phyloP scores from a whole-genome alignment of 1,284 basidiomycete species.

The Apiotrichum montevideense region DNA sequence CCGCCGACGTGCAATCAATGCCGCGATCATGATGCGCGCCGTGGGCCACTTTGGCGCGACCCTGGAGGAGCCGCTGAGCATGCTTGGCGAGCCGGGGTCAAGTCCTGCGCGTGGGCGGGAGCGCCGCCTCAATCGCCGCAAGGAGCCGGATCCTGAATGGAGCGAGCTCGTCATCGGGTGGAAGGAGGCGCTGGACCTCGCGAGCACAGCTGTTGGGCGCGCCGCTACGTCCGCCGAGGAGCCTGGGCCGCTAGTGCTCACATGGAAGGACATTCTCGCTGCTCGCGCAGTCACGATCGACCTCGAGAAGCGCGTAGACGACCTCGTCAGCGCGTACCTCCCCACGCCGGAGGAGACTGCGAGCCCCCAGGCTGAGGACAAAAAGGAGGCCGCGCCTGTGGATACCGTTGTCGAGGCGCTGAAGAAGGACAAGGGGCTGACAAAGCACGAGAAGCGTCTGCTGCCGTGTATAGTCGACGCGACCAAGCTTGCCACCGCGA shows the following conservation, averaged over 20 bases:
- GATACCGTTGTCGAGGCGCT: conserved; percentile 70
- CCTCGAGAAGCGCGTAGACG: conserved; percentile 10
- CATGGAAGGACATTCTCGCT: conserved; percentile 30
- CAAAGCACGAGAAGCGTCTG: conserved; percentile 67
- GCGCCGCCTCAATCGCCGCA: conserved; percentile 66
- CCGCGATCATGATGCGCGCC: conserved; percentile 51
- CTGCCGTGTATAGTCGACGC: conserved; percentile 77
- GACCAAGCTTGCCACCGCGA: conserved; percentile 58
- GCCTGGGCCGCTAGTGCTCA: conserved; percentile 9
- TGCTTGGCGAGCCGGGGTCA: conserved; percentile 30
- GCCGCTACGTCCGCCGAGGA: conserved; percentile 3
- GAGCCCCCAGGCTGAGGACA: conserved; percentile 5
- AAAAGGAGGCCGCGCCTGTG: conserved; percentile 10
- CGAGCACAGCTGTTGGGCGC: conserved; percentile 22
- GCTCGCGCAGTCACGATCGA: conserved; percentile 14
- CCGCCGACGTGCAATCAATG: conserved; percentile 51
- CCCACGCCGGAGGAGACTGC: conserved; percentile 6
- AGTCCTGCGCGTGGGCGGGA: conserved; percentile 59
- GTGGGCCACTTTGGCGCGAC: conserved; percentile 65
- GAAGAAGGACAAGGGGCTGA: conserved; percentile 66
- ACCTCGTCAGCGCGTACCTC: conserved; percentile 20
- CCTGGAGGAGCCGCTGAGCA: conserved; percentile 49
- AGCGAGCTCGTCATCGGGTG: conserved; percentile 25
- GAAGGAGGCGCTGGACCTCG: conserved; percentile 27
- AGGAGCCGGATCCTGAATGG: conserved; percentile 49